Percentiles rank a stretch among this genome's conserved stretches.
Conservation (phyloP, 805 yeast species). For the Ogataea pilisensis region DNA sequence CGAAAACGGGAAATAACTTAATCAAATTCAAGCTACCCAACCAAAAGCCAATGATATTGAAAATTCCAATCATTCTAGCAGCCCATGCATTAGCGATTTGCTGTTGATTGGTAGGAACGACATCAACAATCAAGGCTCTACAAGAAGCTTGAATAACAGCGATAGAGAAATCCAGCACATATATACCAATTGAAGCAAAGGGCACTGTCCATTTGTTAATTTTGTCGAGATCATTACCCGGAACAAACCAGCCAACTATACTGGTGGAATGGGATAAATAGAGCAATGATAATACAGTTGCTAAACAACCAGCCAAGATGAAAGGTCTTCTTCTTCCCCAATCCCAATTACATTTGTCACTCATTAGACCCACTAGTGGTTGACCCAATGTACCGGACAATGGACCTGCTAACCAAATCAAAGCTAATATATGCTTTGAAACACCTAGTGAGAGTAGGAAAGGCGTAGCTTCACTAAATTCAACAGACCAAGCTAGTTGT, state of each 20-base stretch:
- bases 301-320: conserved; percentile 49
- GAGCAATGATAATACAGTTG: conserved; percentile 42
- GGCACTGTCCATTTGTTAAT: conserved; percentile 37
- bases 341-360: conserved; percentile 44
- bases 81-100: conserved; percentile 64
- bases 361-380: conserved; percentile 56
- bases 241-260: conserved; percentile 33
- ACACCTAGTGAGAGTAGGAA: conserved; percentile 58
- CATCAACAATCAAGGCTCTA: conserved; percentile 59
- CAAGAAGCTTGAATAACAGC: conserved; percentile 57
- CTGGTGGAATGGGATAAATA: conserved; percentile 43
- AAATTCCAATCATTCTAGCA: conserved; percentile 56
- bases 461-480: conserved; percentile 62
- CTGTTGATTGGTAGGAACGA: conserved; percentile 54
- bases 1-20: conserved; percentile 35
- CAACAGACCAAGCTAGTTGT: conserved; percentile 63
- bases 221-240: conserved; percentile 15
- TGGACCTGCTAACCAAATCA: conserved; percentile 69
- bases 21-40: conserved; percentile 47
- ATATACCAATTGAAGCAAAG: conserved; percentile 51
- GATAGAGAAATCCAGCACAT: conserved; percentile 52
- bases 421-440: conserved; percentile 49
- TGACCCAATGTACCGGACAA: conserved; percentile 60
- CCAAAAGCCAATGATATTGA: conserved; percentile 54
- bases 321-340: conserved; percentile 56